Conservation (phyloP, 768 basidiomycete genomes). For the Suillus occidentalis region DNA sequence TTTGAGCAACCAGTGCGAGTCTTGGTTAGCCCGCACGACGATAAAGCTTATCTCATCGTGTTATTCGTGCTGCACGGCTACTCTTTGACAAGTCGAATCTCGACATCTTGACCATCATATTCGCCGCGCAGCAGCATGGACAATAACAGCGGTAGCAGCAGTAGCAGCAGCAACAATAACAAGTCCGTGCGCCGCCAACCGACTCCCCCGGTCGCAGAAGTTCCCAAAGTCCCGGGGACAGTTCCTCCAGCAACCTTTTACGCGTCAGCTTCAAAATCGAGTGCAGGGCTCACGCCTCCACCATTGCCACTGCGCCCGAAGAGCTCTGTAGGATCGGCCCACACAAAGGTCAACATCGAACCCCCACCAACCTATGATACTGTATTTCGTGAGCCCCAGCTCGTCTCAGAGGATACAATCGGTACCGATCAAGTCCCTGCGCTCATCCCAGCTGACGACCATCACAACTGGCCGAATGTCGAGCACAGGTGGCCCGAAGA, state of each 20-base stretch:
- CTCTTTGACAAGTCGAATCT: not conserved
- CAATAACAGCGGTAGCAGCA: constrained; percentile 15
- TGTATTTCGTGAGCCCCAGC: constrained; percentile 55
- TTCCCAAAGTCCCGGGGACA: constrained; percentile 27
- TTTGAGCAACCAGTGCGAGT: constrained; percentile 9
- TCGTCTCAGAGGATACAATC: constrained; percentile 45
- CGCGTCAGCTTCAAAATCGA: constrained; percentile 19
- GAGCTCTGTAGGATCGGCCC: constrained; percentile 33
- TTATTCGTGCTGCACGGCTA: not conserved
- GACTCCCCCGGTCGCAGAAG: constrained; percentile 46
- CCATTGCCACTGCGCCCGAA: constrained; percentile 36
- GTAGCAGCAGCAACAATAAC: constrained; percentile 36
- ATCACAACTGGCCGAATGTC: constrained; percentile 29
- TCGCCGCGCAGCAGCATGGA: constrained; percentile 40
- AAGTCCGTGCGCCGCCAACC: constrained; percentile 33
- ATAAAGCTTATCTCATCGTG: not conserved
- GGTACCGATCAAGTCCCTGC: constrained; percentile 36
- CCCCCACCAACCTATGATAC: constrained; percentile 29
- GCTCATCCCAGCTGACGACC: constrained; percentile 37
- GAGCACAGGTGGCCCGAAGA: constrained; percentile 14
- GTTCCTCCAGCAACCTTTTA: constrained; percentile 31
- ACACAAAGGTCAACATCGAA: constrained; percentile 35
- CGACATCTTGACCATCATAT: not conserved
- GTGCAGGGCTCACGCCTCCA: constrained; percentile 25
- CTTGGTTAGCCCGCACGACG: not conserved